phyloP scores from a whole-genome alignment of 257 asterid species.

The Thymus mandschuricus region DNA sequence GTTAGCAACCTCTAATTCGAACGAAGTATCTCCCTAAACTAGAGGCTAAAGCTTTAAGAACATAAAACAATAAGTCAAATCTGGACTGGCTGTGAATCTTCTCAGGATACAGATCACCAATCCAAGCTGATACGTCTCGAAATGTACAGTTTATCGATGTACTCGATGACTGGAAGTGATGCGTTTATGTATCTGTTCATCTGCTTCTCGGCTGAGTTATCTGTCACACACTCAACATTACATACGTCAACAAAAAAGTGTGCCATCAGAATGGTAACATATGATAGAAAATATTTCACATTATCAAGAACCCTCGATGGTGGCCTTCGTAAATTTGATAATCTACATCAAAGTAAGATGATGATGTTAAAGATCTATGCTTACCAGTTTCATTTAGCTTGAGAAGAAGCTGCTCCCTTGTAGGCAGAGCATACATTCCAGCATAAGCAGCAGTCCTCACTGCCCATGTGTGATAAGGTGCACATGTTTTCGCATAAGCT shows the following conservation, averaged over 20 bases:
- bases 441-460: conserved; percentile 94
- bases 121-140: conserved; percentile 72
- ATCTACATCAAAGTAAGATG: too few relatives aligned
- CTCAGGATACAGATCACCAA: conserved; percentile 47
- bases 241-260: not conserved
- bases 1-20: not conserved
- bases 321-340: too few relatives aligned
- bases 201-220: conserved; percentile 70
- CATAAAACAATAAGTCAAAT: not conserved
- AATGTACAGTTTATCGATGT: conserved; percentile 72
- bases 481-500: conserved; percentile 85
- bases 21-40: conserved; percentile 10
- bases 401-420: conserved; percentile 81
- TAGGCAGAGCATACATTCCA: conserved; percentile 95
- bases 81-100: not conserved
- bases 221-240: conserved; percentile 41
- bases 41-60: conserved; percentile 18
- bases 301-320: not conserved
- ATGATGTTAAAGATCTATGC: conserved; percentile 15
- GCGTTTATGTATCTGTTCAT: conserved; percentile 84
- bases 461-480: conserved; percentile 94
- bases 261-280: too few relatives aligned
- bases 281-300: not conserved
- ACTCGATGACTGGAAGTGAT: conserved; percentile 73
- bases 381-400: conserved; percentile 85